Percentiles rank a stretch among this genome's conserved stretches.
These are phyloP conservation scores for Candida railenensis DNA, from an alignment of 805 yeast species.

Conservation along the genomic window DNA sequence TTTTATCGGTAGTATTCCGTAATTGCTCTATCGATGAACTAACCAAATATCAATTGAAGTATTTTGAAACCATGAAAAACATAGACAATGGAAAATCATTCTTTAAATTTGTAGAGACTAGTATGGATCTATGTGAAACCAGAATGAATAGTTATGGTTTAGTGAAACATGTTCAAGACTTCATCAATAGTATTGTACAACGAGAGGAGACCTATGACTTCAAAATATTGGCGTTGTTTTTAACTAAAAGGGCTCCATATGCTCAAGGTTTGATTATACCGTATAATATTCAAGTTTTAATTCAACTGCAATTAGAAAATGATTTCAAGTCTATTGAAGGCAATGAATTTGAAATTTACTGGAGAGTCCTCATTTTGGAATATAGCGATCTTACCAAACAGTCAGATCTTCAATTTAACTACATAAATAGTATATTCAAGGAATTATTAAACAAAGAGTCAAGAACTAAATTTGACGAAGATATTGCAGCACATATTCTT, in stretches of 20 bases:
- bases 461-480: constrained; percentile 30
- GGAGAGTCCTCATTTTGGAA: constrained; percentile 50
- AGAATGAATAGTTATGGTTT: constrained; percentile 46
- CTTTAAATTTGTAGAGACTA: constrained; percentile 47
- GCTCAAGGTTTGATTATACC: constrained; percentile 21
- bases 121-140: constrained; percentile 41
- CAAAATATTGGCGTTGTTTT: constrained; percentile 8
- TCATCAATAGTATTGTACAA: constrained; percentile 28
- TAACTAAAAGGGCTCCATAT: constrained; percentile 1
- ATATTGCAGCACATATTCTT: constrained; percentile 42
- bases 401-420: constrained; percentile 12
- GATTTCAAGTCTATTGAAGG: constrained; percentile 7
- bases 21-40: constrained; percentile 50
- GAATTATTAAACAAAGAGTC: constrained; percentile 9
- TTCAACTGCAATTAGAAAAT: constrained; percentile 10
- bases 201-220: constrained; percentile 11
- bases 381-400: constrained; percentile 29
- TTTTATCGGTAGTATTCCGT: constrained; percentile 52
- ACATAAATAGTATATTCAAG: constrained; percentile 14
- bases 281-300: constrained; percentile 22
- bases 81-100: constrained; percentile 35
- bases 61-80: constrained; percentile 40
- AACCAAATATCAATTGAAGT: constrained; percentile 43
- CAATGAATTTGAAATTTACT: constrained; percentile 41
- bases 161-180: constrained; percentile 46